These are phyloP conservation scores for Przewalskia tangutica DNA, from an alignment of 257 asterid species.

Conservation along the genomic window DNA sequence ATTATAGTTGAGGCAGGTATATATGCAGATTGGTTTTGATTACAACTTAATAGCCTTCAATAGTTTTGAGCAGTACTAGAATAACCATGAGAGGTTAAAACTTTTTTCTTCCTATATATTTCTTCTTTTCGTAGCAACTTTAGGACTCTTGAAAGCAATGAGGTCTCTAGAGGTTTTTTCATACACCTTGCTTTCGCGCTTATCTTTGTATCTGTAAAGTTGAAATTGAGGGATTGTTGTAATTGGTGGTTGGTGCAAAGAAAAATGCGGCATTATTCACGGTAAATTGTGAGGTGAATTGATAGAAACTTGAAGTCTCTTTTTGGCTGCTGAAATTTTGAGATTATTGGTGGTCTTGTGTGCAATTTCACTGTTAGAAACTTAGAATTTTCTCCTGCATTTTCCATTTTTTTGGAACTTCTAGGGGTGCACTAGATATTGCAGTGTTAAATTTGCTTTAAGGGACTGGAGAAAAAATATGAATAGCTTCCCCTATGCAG, in stretches of 20 bases:
- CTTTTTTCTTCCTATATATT: constrained; percentile 18
- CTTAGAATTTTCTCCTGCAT: background rate
- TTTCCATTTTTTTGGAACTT: background rate
- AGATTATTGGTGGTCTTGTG: background rate
- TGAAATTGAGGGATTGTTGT: constrained; percentile 41
- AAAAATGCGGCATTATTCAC: constrained; percentile 1
- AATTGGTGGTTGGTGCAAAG: constrained; percentile 37
- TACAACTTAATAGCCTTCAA: constrained; percentile 8
- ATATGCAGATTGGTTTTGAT: constrained; percentile 24
- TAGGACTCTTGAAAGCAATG: constrained; percentile 25
- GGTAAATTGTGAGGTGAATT: background rate
- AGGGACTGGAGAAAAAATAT: background rate
- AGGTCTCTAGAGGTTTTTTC: constrained; percentile 19
- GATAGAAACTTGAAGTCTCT: background rate
- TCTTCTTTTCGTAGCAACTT: constrained; percentile 3
- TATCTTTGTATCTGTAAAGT: constrained; percentile 43
- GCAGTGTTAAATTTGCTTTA: background rate
- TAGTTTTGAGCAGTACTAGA: constrained; percentile 5
- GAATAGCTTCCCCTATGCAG: background rate
- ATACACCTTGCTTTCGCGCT: constrained; percentile 11
- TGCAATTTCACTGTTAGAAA: background rate
- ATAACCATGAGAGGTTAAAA: constrained; percentile 19
- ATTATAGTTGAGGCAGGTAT: constrained; percentile 31
- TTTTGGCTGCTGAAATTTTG: background rate
- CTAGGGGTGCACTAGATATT: background rate